These are phyloP conservation scores for Fusarium proliferatum DNA, from an alignment of 2,329 filamentous ascomycete genomes.

Conservation along the genomic window DNA sequence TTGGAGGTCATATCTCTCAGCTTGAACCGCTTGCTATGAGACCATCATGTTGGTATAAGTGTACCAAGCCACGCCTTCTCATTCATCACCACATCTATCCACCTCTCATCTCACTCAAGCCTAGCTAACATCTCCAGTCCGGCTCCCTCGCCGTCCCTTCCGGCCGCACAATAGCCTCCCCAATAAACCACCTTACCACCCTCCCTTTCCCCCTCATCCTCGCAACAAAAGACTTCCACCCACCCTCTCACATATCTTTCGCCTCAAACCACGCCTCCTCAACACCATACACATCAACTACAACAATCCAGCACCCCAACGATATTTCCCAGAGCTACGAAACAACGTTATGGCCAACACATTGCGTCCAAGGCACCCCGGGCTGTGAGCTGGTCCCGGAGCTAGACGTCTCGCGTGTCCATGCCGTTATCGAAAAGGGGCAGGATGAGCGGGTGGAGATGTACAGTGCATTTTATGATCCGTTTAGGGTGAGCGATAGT, in stretches of 20 bases:
- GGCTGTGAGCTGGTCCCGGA: constrained; percentile 82
- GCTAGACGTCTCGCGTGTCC: constrained; percentile 69
- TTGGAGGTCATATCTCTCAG: neutral
- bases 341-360: constrained; percentile 85
- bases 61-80: no score
- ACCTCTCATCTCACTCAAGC: no score
- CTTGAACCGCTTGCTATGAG: neutral
- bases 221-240: constrained; percentile 95
- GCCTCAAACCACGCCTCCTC: constrained; percentile 79
- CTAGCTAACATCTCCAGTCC: constrained; percentile 63
- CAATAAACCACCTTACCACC: constrained; percentile 79
- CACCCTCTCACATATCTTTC: constrained; percentile 86
- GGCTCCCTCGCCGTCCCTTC: constrained; percentile 85
- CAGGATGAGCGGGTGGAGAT: constrained; percentile 81
- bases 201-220: constrained; percentile 79
- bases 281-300: constrained; percentile 72
- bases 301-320: constrained; percentile 73
- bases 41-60: neutral
- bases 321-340: constrained; percentile 71
- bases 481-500: constrained; percentile 74
- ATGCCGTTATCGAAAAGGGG: constrained; percentile 82
- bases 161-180: constrained; percentile 75
- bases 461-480: constrained; percentile 92
- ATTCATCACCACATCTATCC: no score
- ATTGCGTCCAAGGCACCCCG: constrained; percentile 81